Evolutionary conservation across 192 early-diverging fungal species (phyloP), one percentile per base, ranked within the genome.

Genomic region (Helicostylum pulchrum): DNA sequence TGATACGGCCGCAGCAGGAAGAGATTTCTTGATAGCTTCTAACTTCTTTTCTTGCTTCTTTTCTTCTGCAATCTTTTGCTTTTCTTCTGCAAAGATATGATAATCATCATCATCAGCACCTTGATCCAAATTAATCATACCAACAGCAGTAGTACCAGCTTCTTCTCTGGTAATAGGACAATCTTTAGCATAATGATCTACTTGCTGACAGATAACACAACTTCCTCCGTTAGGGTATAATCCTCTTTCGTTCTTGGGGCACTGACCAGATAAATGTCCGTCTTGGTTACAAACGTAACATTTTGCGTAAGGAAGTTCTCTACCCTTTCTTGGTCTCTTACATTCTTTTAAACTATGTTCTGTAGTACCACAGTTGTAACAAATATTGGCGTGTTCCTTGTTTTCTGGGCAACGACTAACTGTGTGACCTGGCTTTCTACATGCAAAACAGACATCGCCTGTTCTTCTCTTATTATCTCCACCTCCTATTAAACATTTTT

Each of bases 81-180:
- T 79, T 59, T 83, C 81, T 19, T 74, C 68, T 15, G 91, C 80
- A 61, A 85, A 86, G 61, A 88, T 80, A 73, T 90, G 90, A 68
- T 87, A 89, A 58, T 96, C 94, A 76, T 98, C 95, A 70, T 98
- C 95, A 76, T 98, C 95, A 47, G 90, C 93, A 50, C 93, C 92
- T 73, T 97, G 93, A n/a, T 77, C 72, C 15, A 84, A 66, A 54
- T 92, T 85, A 50, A 95, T 86, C 61, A 80, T 92, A 39, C 95
- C 93, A 50, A 97, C 65, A 6, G 70, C 68, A 2, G 79, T 75
- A 0, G 76, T 76, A 0, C 84, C 87, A 31, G 74, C 77, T 10
- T 80, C 69, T 62, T 90, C 84, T 36, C 80, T 80, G 8, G 84
- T 80, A 32, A 89, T 79, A 48, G 80, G 85, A 77, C 94, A 96